These are phyloP conservation scores for Cynanchum wilfordii DNA, from an alignment of 257 asterid species.

Conservation along the genomic window DNA sequence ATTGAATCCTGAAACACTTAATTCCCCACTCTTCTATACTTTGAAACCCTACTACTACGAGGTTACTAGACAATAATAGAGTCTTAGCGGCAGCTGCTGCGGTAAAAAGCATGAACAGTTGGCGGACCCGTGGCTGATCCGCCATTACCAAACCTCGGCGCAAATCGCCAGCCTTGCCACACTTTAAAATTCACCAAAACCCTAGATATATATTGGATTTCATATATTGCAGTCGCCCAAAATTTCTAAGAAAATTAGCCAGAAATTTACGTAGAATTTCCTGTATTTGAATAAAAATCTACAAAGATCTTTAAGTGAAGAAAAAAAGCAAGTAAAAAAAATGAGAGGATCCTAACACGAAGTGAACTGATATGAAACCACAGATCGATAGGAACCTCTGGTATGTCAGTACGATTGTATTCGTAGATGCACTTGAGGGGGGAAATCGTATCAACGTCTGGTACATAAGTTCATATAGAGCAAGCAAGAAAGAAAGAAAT, in stretches of 20 bases:
- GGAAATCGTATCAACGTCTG: neutral
- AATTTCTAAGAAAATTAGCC: neutral
- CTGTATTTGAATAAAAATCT: neutral
- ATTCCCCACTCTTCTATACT: slow-evolving; percentile 20
- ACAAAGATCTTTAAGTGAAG: slow-evolving; percentile 20
- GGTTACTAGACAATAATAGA: slow-evolving; percentile 1
- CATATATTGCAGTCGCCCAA: neutral
- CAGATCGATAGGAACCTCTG: slow-evolving; percentile 10
- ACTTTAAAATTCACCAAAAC: slow-evolving; percentile 18
- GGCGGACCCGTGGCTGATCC: slow-evolving; percentile 79
- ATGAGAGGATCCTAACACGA: neutral
- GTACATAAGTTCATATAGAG: slow-evolving; percentile 8
- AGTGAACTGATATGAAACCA: neutral
- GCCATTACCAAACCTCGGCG: slow-evolving; percentile 59
- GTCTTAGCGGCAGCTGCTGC: slow-evolving; percentile 10
- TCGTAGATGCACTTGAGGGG: neutral
- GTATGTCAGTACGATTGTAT: neutral
- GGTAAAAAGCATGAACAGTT: slow-evolving; percentile 23
- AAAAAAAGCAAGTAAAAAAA: slow-evolving; percentile 14
- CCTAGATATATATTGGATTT: slow-evolving; percentile 15
- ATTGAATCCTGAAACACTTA: slow-evolving; percentile 18
- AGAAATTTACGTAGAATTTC: neutral
- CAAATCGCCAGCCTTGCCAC: slow-evolving; percentile 62
- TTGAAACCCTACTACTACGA: slow-evolving; percentile 14
- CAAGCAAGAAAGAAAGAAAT: neutral